Evolutionary conservation across 257 asterid species (phyloP).

Genomic region (Ajuga chamaepitys): DNA sequence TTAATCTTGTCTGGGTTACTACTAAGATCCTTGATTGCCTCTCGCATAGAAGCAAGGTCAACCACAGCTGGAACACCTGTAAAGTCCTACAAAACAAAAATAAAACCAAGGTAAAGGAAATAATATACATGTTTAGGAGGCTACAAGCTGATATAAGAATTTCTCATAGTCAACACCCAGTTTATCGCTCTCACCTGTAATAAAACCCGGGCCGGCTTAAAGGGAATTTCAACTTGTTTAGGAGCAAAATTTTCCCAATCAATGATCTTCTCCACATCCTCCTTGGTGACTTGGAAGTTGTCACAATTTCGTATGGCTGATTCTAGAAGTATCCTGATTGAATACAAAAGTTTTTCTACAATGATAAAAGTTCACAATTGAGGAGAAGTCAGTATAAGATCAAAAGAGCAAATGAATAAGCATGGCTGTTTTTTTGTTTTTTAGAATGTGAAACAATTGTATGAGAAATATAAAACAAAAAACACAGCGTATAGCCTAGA

Average conservation of each 20-base stretch:
- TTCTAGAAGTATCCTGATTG: slow-evolving; percentile 60
- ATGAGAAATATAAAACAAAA: neutral
- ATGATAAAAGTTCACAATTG: neutral
- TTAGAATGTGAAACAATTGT: neutral
- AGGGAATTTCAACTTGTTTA: slow-evolving; percentile 84
- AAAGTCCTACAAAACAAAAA: slow-evolving; percentile 51
- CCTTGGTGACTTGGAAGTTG: slow-evolving; percentile 75
- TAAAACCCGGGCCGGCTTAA: slow-evolving; percentile 90
- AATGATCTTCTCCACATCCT: slow-evolving; percentile 78
- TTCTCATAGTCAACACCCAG: neutral
- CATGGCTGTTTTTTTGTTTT: too few relatives aligned
- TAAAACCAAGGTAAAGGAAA: neutral
- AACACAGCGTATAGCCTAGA: neutral
- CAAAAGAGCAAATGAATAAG: neutral
- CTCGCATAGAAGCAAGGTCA: slow-evolving; percentile 91
- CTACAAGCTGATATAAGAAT: neutral
- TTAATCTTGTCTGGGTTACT: slow-evolving; percentile 66
- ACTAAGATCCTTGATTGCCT: slow-evolving; percentile 70
- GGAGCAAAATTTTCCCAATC: slow-evolving; percentile 85
- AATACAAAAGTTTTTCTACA: slow-evolving; percentile 60
- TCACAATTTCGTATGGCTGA: slow-evolving; percentile 84
- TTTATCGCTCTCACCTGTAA: slow-evolving; percentile 52
- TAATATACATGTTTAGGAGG: neutral
- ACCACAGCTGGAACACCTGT: slow-evolving; percentile 96
- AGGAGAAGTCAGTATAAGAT: neutral